Base-by-base conservation (phyloP, 164 flowering plant genomes). In the Vitis riparia region DNA sequence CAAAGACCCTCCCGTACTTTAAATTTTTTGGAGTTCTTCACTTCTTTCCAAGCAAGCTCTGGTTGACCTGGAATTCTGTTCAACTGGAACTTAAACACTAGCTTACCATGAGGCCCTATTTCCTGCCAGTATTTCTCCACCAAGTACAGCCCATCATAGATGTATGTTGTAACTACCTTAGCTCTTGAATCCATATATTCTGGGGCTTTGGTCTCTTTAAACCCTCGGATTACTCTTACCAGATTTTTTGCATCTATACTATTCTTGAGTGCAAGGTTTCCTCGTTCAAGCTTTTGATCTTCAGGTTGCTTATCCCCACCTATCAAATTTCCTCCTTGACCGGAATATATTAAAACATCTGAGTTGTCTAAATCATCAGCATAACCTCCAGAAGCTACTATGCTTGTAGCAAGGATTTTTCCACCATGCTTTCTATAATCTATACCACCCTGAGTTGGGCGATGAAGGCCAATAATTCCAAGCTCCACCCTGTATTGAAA, bases 401-500 rank as follows among this genome's bases (percentile, higher is more conserved):
- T 74, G 73, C 97, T 90, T 13, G 89, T 82, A 12, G 97, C 97
- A 66, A 90, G 16, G 37, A 75, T 5, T 19, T 52, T 70, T 15
- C 72, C 81, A 48, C 66, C 80, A 17, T 70, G 68, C 71, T 78
- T 87, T 48, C 83, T 10, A 68, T 62, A 88, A 85, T 93, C 99
- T 71, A 95, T 95, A 49, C 97, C 98, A 65, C 76, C 83, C 69
- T 88, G 93, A 63, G 30, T 72, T 3, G 19, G 89, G 55, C 87
- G 88, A 79, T 95, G 99, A 71, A 95, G 86, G 14, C 97, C 99
- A 30, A 95, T 68, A 32, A 91, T 73, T 55, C 77, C 76, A 47
- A 95, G 97, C 79, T 95, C 99, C 32, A 85, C 85, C 73, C 98
- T 84, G 75, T 82, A 95, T 17, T 85, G 97, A 74, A 93, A 95